A percentile compares a stretch with the other conserved stretches of the same genome.
Conservation (phyloP, 2,329 filamentous ascomycete species). For the Exophiala sp. region DNA sequence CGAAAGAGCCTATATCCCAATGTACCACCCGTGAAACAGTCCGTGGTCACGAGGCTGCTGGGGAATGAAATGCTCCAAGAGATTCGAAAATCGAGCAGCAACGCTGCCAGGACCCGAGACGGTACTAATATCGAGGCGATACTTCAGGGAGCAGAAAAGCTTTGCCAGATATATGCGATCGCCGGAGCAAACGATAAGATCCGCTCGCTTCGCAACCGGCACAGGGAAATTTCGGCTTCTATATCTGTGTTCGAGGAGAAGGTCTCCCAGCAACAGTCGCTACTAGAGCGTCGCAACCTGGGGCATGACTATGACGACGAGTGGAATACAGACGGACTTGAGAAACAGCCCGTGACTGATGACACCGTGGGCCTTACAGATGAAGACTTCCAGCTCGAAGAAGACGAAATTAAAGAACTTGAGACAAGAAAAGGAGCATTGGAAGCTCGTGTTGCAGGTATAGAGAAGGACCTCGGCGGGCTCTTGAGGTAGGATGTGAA, state of each 20-base stretch:
- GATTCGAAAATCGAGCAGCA: slow-evolving; percentile 58
- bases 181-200: slow-evolving; percentile 74
- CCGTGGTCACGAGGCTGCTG: slow-evolving; percentile 81
- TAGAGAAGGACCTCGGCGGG: slow-evolving; percentile 63
- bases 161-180: slow-evolving; percentile 80
- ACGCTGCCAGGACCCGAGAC: slow-evolving; percentile 48
- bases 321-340: slow-evolving; percentile 46
- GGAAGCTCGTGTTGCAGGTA: slow-evolving; percentile 59
- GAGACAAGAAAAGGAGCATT: slow-evolving; percentile 58
- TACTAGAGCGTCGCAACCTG: slow-evolving; percentile 66
- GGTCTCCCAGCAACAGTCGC: slow-evolving; percentile 68
- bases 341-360: slow-evolving; percentile 19
- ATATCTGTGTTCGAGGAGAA: slow-evolving; percentile 73
- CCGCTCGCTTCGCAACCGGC: slow-evolving; percentile 61
- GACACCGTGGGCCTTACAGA: slow-evolving; percentile 33
- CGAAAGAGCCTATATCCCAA: slow-evolving; percentile 40
- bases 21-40: slow-evolving; percentile 59
- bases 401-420: slow-evolving; percentile 54
- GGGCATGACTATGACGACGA: slow-evolving; percentile 53
- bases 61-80: slow-evolving; percentile 80
- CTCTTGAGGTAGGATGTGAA: slow-evolving; percentile 42
- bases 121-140: slow-evolving; percentile 84
- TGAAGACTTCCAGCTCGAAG: slow-evolving; percentile 42
- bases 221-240: slow-evolving; percentile 65
- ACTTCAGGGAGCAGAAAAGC: slow-evolving; percentile 78